Percentiles rank a stretch among this genome's conserved stretches.
Evolutionary conservation across 2,329 filamentous ascomycete species (phyloP).

Genomic region (Beauveria sp.): DNA sequence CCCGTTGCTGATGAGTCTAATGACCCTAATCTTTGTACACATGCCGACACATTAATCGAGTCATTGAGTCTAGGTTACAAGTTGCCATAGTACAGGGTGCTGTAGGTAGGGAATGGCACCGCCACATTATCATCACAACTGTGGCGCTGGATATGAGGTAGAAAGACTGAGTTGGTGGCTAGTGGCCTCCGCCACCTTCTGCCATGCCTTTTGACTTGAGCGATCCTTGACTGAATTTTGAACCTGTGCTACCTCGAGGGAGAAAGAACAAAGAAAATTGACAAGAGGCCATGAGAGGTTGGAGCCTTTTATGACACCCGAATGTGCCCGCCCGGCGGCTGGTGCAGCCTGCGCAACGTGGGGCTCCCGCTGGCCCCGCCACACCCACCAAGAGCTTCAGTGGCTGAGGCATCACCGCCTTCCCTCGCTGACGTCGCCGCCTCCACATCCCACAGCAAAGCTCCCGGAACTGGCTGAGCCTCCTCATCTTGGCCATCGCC

Average conservation of each 20-base stretch:
- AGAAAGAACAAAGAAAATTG: background rate
- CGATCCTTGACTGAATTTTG: background rate
- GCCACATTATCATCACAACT: background rate
- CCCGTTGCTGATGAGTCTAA: background rate
- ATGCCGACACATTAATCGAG: background rate
- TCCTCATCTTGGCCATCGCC: conserved; percentile 4
- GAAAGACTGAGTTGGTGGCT: background rate
- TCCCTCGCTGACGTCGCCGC: conserved; percentile 12
- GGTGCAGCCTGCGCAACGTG: background rate
- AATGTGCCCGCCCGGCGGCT: background rate
- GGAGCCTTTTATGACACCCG: background rate
- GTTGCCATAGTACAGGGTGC: background rate
- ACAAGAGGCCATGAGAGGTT: background rate
- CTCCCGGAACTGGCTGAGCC: conserved; percentile 10
- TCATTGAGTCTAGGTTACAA: background rate
- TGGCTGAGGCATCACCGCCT: conserved; percentile 13
- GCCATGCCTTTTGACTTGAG: background rate
- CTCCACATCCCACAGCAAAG: conserved; percentile 10
- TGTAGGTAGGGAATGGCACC: background rate
- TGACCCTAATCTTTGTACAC: background rate
- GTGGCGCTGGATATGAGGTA: background rate
- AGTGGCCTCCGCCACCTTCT: background rate
- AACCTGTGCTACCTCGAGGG: background rate
- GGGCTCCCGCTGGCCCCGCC: background rate
- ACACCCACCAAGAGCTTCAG: background rate